Evolutionary conservation across 805 yeast genomes (phyloP).

Genomic region (Candida ponderosae): DNA sequence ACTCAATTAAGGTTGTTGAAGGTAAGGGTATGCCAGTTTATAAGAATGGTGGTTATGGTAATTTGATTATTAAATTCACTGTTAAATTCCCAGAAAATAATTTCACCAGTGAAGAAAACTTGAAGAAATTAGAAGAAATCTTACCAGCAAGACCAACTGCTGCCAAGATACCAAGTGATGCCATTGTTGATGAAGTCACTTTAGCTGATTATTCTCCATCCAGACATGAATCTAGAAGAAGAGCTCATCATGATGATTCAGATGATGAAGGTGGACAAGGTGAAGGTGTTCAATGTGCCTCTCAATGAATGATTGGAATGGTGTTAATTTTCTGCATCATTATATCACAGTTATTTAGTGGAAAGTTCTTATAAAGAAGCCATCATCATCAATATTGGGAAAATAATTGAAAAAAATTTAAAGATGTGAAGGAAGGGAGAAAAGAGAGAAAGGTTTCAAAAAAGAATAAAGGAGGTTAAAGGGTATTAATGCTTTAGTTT

Average conservation of each 20-base stretch:
- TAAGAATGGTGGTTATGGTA: conserved; percentile 83
- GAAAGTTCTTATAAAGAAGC: too few relatives aligned
- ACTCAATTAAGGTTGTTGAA: conserved; percentile 68
- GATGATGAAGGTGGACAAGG: conserved; percentile 55
- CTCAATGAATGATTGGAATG: conserved; percentile 49
- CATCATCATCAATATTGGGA: too few relatives aligned
- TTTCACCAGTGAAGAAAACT: conserved; percentile 68
- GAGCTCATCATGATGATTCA: conserved; percentile 35
- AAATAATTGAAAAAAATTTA: too few relatives aligned
- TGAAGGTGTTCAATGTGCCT: conserved; percentile 87
- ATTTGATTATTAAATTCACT: conserved; percentile 77
- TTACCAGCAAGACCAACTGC: conserved; percentile 63
- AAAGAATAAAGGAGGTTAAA: too few relatives aligned
- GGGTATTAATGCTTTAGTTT: too few relatives aligned
- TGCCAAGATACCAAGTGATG: conserved; percentile 51
- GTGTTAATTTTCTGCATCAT: too few relatives aligned
- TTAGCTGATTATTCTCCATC: conserved; percentile 60
- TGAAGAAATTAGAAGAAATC: conserved; percentile 63
- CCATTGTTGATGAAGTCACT: conserved; percentile 74
- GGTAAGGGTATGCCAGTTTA: conserved; percentile 97
- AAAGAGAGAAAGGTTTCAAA: too few relatives aligned
- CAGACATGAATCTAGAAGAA: conserved; percentile 39
- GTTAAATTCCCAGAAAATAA: conserved; percentile 79
- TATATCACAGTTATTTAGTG: too few relatives aligned
- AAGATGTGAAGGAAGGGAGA: too few relatives aligned